Evolutionary conservation across 768 basidiomycete species (phyloP).

Genomic region (Termitomyces sp.): DNA sequence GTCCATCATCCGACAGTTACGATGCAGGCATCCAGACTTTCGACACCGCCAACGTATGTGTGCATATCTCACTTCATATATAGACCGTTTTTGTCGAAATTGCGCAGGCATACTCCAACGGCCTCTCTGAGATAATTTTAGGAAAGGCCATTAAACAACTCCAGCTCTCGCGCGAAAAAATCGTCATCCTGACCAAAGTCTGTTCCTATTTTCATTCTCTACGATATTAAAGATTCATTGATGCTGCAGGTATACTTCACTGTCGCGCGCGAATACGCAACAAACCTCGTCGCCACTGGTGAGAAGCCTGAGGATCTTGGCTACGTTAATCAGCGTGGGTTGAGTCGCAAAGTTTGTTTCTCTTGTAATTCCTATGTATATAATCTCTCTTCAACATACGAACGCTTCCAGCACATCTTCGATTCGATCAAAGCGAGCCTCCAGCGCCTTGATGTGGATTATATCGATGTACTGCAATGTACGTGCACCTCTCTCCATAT

Average conservation of each 20-base stretch:
- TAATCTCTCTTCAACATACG: too few species aligned
- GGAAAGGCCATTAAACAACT: constrained; percentile 69
- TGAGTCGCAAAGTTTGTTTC: constrained; percentile 23
- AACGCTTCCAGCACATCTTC: constrained; percentile 75
- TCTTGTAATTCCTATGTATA: too few species aligned
- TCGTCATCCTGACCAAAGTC: constrained; percentile 78
- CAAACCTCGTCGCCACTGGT: constrained; percentile 5
- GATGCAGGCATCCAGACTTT: constrained; percentile 64
- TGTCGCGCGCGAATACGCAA: constrained; percentile 21
- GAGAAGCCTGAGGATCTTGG: constrained; percentile 32
- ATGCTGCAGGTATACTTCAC: constrained; percentile 38
- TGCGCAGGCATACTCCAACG: constrained; percentile 56
- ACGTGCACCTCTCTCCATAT: constrained; percentile 10
- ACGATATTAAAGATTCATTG: too few species aligned
- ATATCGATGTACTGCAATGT: constrained; percentile 75
- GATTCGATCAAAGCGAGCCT: constrained; percentile 58
- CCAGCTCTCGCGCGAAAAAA: constrained; percentile 64
- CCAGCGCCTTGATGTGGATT: constrained; percentile 66
- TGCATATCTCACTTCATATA: neutral
- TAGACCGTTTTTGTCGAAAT: neutral
- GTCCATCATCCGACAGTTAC: too few species aligned
- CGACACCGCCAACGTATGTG: constrained; percentile 37
- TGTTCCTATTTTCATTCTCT: too few species aligned
- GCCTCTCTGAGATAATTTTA: constrained; percentile 58
- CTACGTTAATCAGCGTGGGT: constrained; percentile 50